A percentile compares a stretch with the other conserved stretches of the same genome.
Evolutionary conservation across 2,329 filamentous ascomycete genomes (phyloP).

Genomic region (Fusarium sp.): DNA sequence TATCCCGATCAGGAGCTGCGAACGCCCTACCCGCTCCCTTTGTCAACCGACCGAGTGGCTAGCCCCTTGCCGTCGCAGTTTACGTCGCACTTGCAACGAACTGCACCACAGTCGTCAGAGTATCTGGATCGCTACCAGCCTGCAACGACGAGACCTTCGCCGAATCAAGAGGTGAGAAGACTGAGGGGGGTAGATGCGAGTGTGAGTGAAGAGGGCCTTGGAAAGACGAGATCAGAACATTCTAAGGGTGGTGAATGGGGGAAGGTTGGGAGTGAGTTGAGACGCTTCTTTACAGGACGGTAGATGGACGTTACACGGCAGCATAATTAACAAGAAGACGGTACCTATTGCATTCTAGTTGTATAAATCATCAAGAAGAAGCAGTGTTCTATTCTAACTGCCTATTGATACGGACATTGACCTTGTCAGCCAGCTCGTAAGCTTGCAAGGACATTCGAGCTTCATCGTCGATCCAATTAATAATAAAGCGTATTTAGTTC

Average conservation of each 20-base stretch:
- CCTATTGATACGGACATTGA: background rate
- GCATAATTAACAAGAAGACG: background rate
- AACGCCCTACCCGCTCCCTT: slow-evolving; percentile 31
- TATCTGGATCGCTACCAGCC: slow-evolving; percentile 55
- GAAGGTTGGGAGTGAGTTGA: slow-evolving; percentile 47
- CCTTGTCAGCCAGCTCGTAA: background rate
- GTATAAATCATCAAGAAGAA: background rate
- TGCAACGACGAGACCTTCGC: slow-evolving; percentile 16
- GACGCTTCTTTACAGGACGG: slow-evolving; percentile 45
- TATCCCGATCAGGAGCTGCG: slow-evolving; percentile 41
- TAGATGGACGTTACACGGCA: slow-evolving; percentile 16
- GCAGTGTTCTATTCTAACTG: background rate
- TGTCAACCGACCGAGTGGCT: slow-evolving; percentile 29
- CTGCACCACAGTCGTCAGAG: slow-evolving; percentile 52
- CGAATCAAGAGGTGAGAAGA: slow-evolving; percentile 25
- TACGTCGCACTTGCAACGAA: slow-evolving; percentile 35
- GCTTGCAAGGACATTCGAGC: background rate
- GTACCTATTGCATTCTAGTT: background rate
- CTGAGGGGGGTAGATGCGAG: slow-evolving; percentile 24
- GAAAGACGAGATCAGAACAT: slow-evolving; percentile 14
- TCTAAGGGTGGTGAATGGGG: slow-evolving; percentile 31
- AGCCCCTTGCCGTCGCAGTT: slow-evolving; percentile 39
- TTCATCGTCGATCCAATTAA: background rate
- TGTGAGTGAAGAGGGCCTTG: slow-evolving; percentile 23
- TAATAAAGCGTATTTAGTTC: background rate